Conservation (phyloP, 495 filamentous ascomycete species). For the Aspergillus heteromorphus region DNA sequence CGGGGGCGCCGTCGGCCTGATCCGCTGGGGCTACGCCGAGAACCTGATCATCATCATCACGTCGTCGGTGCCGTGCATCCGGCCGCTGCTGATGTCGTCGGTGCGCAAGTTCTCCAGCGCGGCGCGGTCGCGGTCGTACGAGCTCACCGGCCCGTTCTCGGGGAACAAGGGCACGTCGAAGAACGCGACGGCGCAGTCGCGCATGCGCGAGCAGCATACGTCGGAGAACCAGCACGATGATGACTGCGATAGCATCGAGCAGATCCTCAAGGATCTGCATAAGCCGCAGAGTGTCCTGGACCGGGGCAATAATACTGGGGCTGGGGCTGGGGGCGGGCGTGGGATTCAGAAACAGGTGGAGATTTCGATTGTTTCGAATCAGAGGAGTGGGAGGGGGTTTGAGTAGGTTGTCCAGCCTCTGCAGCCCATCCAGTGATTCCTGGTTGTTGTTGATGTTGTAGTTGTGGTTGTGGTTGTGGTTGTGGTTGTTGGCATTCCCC, state of each 20-base stretch:
- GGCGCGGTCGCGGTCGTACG: conserved; percentile 25
- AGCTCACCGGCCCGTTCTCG: conserved; percentile 23
- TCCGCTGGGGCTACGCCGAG: conserved; percentile 32
- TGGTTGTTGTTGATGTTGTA: no score
- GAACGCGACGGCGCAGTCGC: not conserved
- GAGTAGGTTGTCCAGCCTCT: no score
- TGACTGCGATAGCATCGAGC: conserved; percentile 32
- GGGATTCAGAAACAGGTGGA: conserved; percentile 34
- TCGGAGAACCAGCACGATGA: conserved; percentile 9
- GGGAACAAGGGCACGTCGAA: not conserved
- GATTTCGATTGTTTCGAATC: conserved; percentile 18
- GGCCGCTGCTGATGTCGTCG: conserved; percentile 31
- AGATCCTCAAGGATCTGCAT: conserved; percentile 21
- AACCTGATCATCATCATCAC: conserved; percentile 33
- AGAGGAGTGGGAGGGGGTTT: no score
- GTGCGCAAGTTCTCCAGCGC: conserved; percentile 34
- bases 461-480: no score
- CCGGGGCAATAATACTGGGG: no score
- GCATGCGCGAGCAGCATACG: not conserved
- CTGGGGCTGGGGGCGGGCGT: conserved; percentile 1
- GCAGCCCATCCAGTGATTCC: no score
- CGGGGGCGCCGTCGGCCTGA: conserved; percentile 23
- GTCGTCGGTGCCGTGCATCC: conserved; percentile 31
- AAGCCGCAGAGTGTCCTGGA: no score
- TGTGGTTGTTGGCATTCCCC: no score